Evolutionary conservation across 441 rosid species (phyloP), one percentile per base, ranked within the genome.

Genomic region (Omphalea diandra): DNA sequence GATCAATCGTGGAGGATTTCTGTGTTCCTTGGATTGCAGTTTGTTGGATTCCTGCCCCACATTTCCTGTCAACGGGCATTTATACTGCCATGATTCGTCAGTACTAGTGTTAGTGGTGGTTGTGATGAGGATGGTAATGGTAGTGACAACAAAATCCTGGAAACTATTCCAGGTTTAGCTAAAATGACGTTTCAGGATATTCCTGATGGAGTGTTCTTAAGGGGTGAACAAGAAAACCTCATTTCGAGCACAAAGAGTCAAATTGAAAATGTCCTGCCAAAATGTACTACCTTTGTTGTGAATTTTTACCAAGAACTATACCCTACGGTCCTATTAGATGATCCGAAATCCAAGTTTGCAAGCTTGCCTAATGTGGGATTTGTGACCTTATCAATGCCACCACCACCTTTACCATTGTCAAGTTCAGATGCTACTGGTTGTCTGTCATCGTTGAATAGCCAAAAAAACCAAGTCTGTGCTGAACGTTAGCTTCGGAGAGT

Each of bases 11-110:
- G 0, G 24, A 62, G 35, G 79, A 75, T 38, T 57, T 77, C 71
- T 57, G 43, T 7, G 70, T 79, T 53, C 66, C 83, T 22, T 89
- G 93, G 95, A 31, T 86, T 41, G 67, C 88, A 3, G 77, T 78
- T 24, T n/a, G n/a, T n/a, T 84, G 84, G 80, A 58, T 80, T n/a
- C 77, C 83, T 8, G 78, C 76, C 54, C 79, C 90, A 0, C 73
- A 55, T 43, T 57, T 81, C 3, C 83, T 85, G 22, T 71, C 87
- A 20, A 76, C 78, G 24, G 90, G 88, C 70, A 4, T 83, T 14
- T 76, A 81, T 52, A 76, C 86, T 18, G 83, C 81, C 49, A 70
- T 61, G 29, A 81, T 78, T 62, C 73, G 49, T 14, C 60, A 32
- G 5, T 3, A 50, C 18, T 57, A 38, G 38, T n/a, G 20, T 52